phyloP scores from a whole-genome alignment of 2,329 filamentous ascomycete species.

The Bipolaris cookei region DNA sequence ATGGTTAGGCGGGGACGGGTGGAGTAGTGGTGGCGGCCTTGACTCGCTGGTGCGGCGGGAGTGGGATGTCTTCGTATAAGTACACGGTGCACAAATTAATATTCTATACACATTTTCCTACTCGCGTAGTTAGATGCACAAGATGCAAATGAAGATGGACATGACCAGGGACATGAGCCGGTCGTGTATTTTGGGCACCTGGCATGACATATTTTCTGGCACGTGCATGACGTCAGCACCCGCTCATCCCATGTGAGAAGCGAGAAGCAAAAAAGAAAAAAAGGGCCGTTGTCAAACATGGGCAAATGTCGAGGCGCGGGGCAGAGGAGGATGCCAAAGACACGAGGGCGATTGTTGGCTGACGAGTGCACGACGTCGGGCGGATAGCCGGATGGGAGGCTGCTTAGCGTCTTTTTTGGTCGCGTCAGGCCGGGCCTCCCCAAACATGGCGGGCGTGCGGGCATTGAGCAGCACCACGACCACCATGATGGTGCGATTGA shows the following conservation, averaged over 20 bases:
- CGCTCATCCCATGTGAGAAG: not conserved
- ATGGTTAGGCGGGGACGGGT: conserved; percentile 32
- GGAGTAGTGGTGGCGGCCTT: not conserved
- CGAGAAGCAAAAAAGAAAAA: not conserved
- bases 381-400: conserved; percentile 13
- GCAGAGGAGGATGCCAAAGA: not conserved
- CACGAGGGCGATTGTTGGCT: too few relatives aligned
- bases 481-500: conserved; percentile 47
- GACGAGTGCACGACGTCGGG: not conserved
- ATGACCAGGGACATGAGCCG: too few relatives aligned
- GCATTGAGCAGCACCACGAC: conserved; percentile 20
- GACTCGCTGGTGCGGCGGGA: too few relatives aligned
- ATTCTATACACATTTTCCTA: too few relatives aligned
- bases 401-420: not conserved
- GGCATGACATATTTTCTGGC: too few relatives aligned
- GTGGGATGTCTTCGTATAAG: too few relatives aligned
- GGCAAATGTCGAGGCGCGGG: not conserved
- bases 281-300: not conserved
- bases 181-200: too few relatives aligned
- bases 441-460: conserved; percentile 22
- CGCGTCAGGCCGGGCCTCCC: conserved; percentile 14
- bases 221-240: not conserved
- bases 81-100: too few relatives aligned
- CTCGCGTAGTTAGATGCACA: too few relatives aligned
- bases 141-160: too few relatives aligned